Base-by-base conservation (phyloP, 2,329 filamentous ascomycete species). In the Nannizziopsis arthrosporioides region DNA sequence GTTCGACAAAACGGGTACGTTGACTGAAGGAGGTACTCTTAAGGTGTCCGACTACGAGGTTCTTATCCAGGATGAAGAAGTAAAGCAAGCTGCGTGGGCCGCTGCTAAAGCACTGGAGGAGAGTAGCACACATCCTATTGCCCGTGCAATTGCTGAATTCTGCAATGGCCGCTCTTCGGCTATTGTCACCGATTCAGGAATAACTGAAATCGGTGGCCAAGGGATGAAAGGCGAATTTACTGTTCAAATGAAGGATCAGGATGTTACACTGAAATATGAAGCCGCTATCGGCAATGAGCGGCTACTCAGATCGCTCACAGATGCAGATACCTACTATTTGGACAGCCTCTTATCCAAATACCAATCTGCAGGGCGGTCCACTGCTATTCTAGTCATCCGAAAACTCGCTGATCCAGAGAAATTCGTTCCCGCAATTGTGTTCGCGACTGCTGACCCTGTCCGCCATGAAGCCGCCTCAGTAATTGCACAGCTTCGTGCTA, bases 1-100 rank as follows among this genome's bases (percentile, higher is more conserved):
- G 0, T 92, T 93, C 61, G 86, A 93, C 72, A 92, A 93, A 72
- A 93, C 86, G 0, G 86, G 86, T 1, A 93, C 86, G 0, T 68
- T 93, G 50, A 92, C 86, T 0, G 70, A 82, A 56, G 76, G 76
- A 14, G 75, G 73, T n/a, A 73, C 76, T 40, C 70, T 78, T 18
- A 68, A 67, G 39, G 73, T 81, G 1, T 74, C 74, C 4, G 71
- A 77, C 14, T 67, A 76, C 53, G 65, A 69, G 49, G 48, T 70
- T 12, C 57, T 73, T 36, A 54, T 60, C 18, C 56, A 54, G 3
- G 61, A 68, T 42, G 38, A 62, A 5, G 57, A 58, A 9, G 53
- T 66, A n/a, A 53, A 67, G 15, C 54, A 63, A 35, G 53, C 68
- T 36, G 63, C 73, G 10, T 68, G 76, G 55, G 65, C 64, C 1